Conservation (phyloP, 176 grass and related monocot species). For the Cocos nucifera region DNA sequence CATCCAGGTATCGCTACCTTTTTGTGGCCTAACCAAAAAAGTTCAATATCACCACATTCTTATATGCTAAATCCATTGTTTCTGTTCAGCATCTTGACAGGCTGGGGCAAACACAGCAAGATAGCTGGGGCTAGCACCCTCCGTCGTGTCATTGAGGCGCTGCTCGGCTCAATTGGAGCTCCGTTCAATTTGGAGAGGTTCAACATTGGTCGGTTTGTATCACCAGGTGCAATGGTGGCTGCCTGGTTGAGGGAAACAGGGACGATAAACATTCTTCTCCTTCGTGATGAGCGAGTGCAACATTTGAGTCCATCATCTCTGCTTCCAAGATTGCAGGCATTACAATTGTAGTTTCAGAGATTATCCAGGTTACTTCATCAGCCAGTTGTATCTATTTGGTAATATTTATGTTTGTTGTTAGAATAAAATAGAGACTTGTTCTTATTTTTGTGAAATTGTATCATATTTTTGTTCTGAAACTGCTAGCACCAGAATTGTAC, state of each 20-base stretch:
- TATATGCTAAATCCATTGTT: background rate
- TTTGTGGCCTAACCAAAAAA: too few relatives aligned
- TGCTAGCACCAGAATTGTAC: too few relatives aligned
- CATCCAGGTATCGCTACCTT: too few relatives aligned
- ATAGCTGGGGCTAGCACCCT: conserved; percentile 75
- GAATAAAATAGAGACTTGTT: background rate
- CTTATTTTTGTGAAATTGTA: background rate
- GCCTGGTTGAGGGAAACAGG: conserved; percentile 68
- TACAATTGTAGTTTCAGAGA: conserved; percentile 54
- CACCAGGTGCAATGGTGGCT: conserved; percentile 62
- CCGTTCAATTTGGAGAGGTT: conserved; percentile 81
- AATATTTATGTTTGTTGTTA: too few relatives aligned
- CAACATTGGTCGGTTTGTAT: conserved; percentile 82
- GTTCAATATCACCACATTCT: background rate
- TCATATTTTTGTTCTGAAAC: too few relatives aligned
- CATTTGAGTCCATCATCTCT: conserved; percentile 24
- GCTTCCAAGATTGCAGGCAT: conserved; percentile 48
- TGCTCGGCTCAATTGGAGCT: conserved; percentile 74
- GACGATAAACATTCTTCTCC: conserved; percentile 67
- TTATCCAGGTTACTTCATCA: too few relatives aligned
- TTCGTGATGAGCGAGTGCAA: conserved; percentile 36
- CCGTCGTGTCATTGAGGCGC: conserved; percentile 41
- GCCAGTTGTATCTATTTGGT: too few relatives aligned
- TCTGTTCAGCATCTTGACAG: conserved; percentile 77
- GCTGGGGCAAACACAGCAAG: conserved; percentile 99